These are phyloP conservation scores for Amniculicola lignicola DNA, from an alignment of 495 filamentous ascomycete genomes.

Conservation along the genomic window DNA sequence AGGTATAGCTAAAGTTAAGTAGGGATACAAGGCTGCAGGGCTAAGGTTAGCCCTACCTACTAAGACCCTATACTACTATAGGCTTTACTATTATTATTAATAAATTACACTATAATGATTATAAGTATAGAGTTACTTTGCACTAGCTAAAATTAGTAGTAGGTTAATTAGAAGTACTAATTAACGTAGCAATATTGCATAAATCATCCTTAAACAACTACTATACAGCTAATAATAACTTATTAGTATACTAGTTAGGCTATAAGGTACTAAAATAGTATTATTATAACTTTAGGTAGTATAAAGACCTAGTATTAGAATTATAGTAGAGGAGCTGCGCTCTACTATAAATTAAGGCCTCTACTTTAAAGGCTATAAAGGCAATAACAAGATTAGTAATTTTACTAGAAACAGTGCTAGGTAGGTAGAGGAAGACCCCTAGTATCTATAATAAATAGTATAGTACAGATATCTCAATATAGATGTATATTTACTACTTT, in stretches of 20 bases:
- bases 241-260: neutral
- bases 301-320: neutral
- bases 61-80: neutral
- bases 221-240: neutral
- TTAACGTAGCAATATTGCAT: neutral
- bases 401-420: too few relatives aligned
- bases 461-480: neutral
- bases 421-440: too few relatives aligned
- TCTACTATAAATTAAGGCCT: neutral
- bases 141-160: too few relatives aligned
- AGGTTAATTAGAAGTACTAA: neutral
- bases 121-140: too few relatives aligned
- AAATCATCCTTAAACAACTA: neutral
- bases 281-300: neutral
- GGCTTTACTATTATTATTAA: constrained; percentile 1
- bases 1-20: too few relatives aligned
- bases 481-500: neutral
- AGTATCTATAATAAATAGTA: neutral
- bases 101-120: neutral
- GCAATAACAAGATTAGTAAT: neutral
- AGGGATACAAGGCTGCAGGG: too few relatives aligned
- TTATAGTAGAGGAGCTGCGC: neutral
- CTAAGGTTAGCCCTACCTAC: neutral
- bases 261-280: neutral
- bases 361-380: neutral